Percentiles rank a stretch among this genome's conserved stretches.
Evolutionary conservation across 2,329 filamentous ascomycete species (phyloP).

Genomic region (Cladosporium sp.): DNA sequence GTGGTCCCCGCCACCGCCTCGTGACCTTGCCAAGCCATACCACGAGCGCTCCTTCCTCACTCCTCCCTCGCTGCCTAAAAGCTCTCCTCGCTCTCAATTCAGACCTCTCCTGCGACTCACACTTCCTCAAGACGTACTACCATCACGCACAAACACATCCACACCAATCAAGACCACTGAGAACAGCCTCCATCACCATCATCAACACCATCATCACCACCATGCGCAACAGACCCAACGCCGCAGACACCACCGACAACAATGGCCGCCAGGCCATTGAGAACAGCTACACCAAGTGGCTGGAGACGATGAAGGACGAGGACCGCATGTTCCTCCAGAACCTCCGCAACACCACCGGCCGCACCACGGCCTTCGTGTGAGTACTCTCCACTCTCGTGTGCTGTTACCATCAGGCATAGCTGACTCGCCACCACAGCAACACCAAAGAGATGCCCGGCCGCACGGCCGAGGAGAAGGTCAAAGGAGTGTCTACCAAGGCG

Average conservation of each 20-base stretch:
- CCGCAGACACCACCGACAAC: background rate
- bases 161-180: background rate
- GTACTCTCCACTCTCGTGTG: background rate
- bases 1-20: too few species aligned
- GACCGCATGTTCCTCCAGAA: background rate
- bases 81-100: too few species aligned
- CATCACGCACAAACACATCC: background rate
- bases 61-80: too few species aligned
- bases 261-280: background rate
- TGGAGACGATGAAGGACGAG: background rate
- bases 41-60: too few species aligned
- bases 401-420: background rate
- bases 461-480: background rate
- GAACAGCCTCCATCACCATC: background rate
- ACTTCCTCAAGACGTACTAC: too few species aligned
- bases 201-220: background rate
- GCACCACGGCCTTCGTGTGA: background rate
- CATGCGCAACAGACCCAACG: background rate
- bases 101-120: too few species aligned
- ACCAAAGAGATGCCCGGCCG: background rate
- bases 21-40: too few species aligned
- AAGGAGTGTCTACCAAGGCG: background rate
- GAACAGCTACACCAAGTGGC: background rate
- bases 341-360: background rate
- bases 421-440: background rate